Evolutionary conservation across 2,329 filamentous ascomycete genomes (phyloP), one percentile per base, ranked within the genome.

Genomic region (Calonectria leucothoes): DNA sequence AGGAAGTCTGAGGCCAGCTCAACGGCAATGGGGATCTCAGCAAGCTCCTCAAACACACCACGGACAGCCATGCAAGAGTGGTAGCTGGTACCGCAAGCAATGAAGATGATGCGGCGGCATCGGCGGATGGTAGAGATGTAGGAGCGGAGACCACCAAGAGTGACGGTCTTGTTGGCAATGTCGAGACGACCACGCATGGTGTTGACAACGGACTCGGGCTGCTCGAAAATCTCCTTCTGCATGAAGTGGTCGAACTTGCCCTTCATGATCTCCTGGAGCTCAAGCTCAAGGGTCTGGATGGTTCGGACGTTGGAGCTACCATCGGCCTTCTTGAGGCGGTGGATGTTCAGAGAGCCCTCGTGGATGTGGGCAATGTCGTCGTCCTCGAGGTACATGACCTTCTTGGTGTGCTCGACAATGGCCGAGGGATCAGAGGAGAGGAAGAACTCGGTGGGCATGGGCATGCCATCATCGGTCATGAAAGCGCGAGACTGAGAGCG

Each of bases 201-300:
- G 91, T 99, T 99, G 89, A 99, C 93, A 75, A 99, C 95, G 17
- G 97, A 99, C 88, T 99, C 97, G 83, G 97, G 97, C 90, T 99
- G 97, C 91, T 99, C 97, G 86, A 99, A 99, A 83, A 99, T 99
- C 87, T 99, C 97, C 92, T 99, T 99, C 86, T 99, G 97, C 97
- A 99, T 99, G 91, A 98, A 99, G 89, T 99, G 97, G 86, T 99
- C 97, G 87, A 98, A 99, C 85, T 97, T 97, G 87, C 97, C 97
- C 93, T 99, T 99, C 97, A 99, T 99, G 87, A 99, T 99, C 90
- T 99, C 96, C 89, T 99, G 97, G 77, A 99, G 93, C 90, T 99
- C 95, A 65, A 99, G 94, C 90, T 99, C 97, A 70, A 99, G 92
- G 70, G 97, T 99, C 91, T 99, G 97, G 85, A 99, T 99, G 81